A percentile compares a stretch with the other conserved stretches of the same genome.
Evolutionary conservation across 495 filamentous ascomycete genomes (phyloP).

Genomic region (Tuber umbilicatum): DNA sequence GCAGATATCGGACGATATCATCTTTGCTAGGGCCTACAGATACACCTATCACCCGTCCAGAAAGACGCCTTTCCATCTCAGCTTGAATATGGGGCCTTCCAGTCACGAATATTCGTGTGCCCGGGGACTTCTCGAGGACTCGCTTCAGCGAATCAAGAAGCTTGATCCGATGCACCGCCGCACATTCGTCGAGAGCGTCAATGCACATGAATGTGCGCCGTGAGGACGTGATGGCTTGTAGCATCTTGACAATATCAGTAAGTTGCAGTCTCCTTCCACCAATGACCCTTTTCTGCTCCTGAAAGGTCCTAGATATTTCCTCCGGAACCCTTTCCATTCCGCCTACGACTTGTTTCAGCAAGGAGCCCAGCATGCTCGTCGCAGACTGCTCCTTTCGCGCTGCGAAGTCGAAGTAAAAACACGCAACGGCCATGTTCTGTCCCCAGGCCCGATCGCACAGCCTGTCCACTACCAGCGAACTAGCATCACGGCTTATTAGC

Average conservation of each 20-base stretch:
- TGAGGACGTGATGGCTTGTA: not conserved
- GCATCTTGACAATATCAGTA: not conserved
- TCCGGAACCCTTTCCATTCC: not conserved
- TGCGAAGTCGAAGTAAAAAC: not conserved
- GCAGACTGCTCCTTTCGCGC: too few species aligned
- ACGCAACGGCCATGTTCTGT: not conserved
- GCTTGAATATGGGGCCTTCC: not conserved
- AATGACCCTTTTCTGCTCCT: not conserved
- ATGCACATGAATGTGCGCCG: not conserved
- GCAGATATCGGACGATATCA: not conserved
- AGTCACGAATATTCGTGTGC: not conserved
- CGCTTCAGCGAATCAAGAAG: not conserved
- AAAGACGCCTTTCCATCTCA: not conserved
- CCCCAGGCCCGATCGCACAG: not conserved
- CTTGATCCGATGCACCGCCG: not conserved
- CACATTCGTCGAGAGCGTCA: not conserved
- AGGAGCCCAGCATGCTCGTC: not conserved
- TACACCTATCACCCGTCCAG: not conserved
- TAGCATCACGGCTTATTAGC: not conserved
- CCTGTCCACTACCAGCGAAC: not conserved
- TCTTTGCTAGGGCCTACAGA: not conserved
- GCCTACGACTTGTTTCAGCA: not conserved
- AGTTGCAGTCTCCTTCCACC: not conserved
- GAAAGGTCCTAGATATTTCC: not conserved
- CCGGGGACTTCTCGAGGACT: not conserved